These are phyloP conservation scores for Eucalyptus sideroxylon DNA, from an alignment of 345 rosid genomes.

Conservation along the genomic window DNA sequence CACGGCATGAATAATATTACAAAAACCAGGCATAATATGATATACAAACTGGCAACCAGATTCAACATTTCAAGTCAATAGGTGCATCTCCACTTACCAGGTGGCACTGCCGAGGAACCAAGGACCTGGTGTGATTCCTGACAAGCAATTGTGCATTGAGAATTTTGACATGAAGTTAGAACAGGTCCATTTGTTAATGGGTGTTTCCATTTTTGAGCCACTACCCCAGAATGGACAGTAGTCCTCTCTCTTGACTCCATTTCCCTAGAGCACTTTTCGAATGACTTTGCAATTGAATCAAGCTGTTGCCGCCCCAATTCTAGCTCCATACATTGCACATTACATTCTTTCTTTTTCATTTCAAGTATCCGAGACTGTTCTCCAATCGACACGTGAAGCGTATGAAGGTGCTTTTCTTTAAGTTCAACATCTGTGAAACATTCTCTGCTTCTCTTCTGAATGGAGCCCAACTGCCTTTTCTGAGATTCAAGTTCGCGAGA, in stretches of 20 bases:
- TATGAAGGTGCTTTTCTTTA: slow-evolving; percentile 4
- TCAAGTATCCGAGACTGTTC: not conserved
- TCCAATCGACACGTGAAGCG: not conserved
- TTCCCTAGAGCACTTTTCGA: not conserved
- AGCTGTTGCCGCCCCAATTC: not conserved
- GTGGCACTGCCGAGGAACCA: slow-evolving; percentile 1
- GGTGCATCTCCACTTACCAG: not conserved
- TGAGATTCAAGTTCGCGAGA: not conserved
- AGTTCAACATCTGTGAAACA: not conserved
- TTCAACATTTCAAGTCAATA: not conserved
- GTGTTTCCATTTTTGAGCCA: not conserved
- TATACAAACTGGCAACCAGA: not conserved
- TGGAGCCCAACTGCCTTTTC: slow-evolving; percentile 1
- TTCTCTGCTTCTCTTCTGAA: not conserved
- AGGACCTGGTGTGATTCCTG: slow-evolving; percentile 11
- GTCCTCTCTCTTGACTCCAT: not conserved
- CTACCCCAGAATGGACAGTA: not conserved
- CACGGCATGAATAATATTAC: not conserved
- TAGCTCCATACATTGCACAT: not conserved
- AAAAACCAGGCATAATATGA: not conserved
- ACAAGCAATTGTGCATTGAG: not conserved
- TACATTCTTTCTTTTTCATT: not conserved
- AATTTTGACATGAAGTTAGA: not conserved
- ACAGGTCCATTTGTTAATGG: not conserved
- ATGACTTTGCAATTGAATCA: not conserved